Base-by-base conservation (phyloP, 352 stramenopile species). In the Pseudoperonospora humuli region DNA sequence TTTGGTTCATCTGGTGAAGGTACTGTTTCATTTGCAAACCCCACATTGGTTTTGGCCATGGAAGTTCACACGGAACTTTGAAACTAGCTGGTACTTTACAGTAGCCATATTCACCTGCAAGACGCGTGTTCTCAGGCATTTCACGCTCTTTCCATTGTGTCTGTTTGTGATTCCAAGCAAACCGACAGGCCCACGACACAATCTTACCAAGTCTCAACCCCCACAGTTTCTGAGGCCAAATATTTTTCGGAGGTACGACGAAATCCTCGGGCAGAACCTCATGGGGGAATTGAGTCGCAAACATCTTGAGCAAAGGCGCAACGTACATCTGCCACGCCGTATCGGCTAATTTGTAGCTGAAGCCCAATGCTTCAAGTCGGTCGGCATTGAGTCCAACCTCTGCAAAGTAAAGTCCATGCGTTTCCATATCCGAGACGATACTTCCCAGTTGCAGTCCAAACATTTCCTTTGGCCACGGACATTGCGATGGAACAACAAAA, bases 31-130 rank as follows among this genome's bases (percentile, higher is more conserved):
- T 25, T 24, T 17, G 45, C 15, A 54, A 7, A 0, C 46, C 45
- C 52, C 51, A 59, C 41, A 62, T 58, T 46, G 44, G 33, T 17
- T 58, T 62, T 3, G 57, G 57, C 57, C 57, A 66, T 9, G 57
- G 57, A 1, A 45, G 11, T 24, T 52, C 27, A 23, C 7, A 32
- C 5, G 51, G 51, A 35, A 59, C 41, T 11, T 43, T 40, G 18
- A 59, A 66, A 20, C n/a, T 40, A 8, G 36, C 27, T 11, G 45
- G 28, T 5, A 62, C 47, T 5, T 28, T 39, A 27, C 45, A 66
- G 21, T 58, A 60, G 8, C 57, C 52, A 17, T 43, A 62, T 21
- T 25, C 24, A 4, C 33, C 42, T 15, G 44, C 45, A 15, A 53
- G 10, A 14, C n/a, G 40, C 2, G 25, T 53, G 14, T 53, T 46